phyloP scores from a whole-genome alignment of 177 flowering plant genomes.

The Vitis hybrid region DNA sequence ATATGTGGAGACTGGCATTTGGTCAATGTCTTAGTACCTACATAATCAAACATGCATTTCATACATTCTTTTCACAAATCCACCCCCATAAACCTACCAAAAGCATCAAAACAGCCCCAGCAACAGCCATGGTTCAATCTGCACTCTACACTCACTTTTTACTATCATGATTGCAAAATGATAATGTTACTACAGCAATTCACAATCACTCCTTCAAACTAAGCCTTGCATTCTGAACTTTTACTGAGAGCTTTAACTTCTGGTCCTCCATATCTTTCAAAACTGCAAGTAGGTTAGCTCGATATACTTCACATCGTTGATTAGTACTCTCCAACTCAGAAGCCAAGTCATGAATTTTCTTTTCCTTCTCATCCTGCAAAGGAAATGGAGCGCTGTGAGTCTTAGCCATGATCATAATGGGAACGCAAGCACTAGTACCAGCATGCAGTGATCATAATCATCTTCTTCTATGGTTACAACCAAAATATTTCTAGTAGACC shows the following conservation, averaged over 20 bases:
- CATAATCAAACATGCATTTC: too few species aligned
- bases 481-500: neutral
- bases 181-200: neutral
- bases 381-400: neutral
- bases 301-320: constrained; percentile 59
- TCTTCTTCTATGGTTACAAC: neutral
- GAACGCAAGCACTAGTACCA: neutral
- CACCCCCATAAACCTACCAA: too few species aligned
- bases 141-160: too few species aligned
- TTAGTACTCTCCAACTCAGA: constrained; percentile 55
- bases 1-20: neutral
- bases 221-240: constrained; percentile 50
- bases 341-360: constrained; percentile 59
- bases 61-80: too few species aligned
- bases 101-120: too few species aligned
- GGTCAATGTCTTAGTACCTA: too few species aligned
- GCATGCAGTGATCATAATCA: neutral
- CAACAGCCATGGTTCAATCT: too few species aligned
- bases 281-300: constrained; percentile 59
- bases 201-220: constrained; percentile 34
- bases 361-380: constrained; percentile 64
- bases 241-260: constrained; percentile 63
- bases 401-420: neutral
- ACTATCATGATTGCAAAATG: too few species aligned
- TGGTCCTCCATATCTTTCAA: constrained; percentile 79